phyloP scores from a whole-genome alignment of 2,329 filamentous ascomycete genomes.

The Arthrocladium fulminans region DNA sequence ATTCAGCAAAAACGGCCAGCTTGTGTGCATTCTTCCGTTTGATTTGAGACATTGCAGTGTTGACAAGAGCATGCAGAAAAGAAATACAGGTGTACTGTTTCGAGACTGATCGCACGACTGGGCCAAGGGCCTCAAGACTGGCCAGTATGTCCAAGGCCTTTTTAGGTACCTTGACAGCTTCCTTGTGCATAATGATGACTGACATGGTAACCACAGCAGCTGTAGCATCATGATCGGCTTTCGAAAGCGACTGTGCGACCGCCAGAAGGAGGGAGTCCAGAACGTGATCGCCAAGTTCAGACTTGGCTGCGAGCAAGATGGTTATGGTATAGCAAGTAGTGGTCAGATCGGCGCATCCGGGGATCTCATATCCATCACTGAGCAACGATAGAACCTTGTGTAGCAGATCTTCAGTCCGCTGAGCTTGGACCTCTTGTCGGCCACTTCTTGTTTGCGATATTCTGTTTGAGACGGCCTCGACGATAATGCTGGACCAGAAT shows the following conservation, averaged over 20 bases:
- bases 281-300: conserved; percentile 65
- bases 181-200: conserved; percentile 71
- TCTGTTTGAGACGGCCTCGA: conserved; percentile 75
- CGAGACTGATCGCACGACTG: not conserved
- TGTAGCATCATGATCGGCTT: conserved; percentile 53
- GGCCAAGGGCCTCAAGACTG: not conserved
- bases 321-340: conserved; percentile 88
- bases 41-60: conserved; percentile 1
- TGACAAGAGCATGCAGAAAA: not conserved
- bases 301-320: conserved; percentile 75
- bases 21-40: conserved; percentile 1
- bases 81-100: not conserved
- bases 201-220: conserved; percentile 71
- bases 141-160: conserved; percentile 53
- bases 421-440: conserved; percentile 62
- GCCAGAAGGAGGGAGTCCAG: conserved; percentile 88
- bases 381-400: conserved; percentile 61
- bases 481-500: conserved; percentile 85
- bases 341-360: conserved; percentile 67
- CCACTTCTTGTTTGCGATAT: conserved; percentile 70
- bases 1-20: conserved; percentile 12
- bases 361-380: conserved; percentile 67
- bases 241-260: conserved; percentile 65
- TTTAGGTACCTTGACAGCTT: conserved; percentile 58
- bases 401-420: conserved; percentile 70